These are phyloP conservation scores for Mariannaea elegans DNA, from an alignment of 2,329 filamentous ascomycete species.

Conservation along the genomic window DNA sequence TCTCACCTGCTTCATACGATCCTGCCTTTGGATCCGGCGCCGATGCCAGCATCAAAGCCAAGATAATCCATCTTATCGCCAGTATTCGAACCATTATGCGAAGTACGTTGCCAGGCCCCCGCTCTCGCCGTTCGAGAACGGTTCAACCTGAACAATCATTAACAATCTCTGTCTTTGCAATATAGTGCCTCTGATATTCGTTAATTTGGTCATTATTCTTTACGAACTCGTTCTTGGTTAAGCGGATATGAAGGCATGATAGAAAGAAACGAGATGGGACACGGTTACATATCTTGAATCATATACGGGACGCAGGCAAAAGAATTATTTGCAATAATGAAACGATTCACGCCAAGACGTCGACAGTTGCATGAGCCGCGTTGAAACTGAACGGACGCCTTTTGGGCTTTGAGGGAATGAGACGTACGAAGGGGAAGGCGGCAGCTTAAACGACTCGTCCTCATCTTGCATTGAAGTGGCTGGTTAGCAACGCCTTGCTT, in stretches of 20 bases:
- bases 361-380: too few relatives aligned
- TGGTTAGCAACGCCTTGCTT: slow-evolving; percentile 2
- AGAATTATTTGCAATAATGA: too few relatives aligned
- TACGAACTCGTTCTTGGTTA: slow-evolving; percentile 83
- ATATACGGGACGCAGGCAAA: slow-evolving; percentile 28
- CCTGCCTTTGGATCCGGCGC: slow-evolving; percentile 79
- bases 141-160: slow-evolving; percentile 9
- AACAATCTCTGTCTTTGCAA: slow-evolving; percentile 1
- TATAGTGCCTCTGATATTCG: slow-evolving; percentile 84
- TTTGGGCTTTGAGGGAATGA: too few relatives aligned
- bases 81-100: slow-evolving; percentile 92
- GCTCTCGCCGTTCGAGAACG: neutral
- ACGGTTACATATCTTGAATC: slow-evolving; percentile 26
- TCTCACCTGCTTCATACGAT: slow-evolving; percentile 75
- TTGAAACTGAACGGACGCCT: too few relatives aligned
- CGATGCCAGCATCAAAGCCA: slow-evolving; percentile 83
- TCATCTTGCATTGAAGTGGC: too few relatives aligned
- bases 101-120: slow-evolving; percentile 62
- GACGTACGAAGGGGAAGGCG: too few relatives aligned
- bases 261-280: slow-evolving; percentile 25
- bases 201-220: slow-evolving; percentile 84
- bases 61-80: slow-evolving; percentile 88
- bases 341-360: too few relatives aligned
- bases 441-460: too few relatives aligned
- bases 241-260: slow-evolving; percentile 31